Conservation (phyloP, 2,329 filamentous ascomycete species). For the Leptosphaerulina australis region DNA sequence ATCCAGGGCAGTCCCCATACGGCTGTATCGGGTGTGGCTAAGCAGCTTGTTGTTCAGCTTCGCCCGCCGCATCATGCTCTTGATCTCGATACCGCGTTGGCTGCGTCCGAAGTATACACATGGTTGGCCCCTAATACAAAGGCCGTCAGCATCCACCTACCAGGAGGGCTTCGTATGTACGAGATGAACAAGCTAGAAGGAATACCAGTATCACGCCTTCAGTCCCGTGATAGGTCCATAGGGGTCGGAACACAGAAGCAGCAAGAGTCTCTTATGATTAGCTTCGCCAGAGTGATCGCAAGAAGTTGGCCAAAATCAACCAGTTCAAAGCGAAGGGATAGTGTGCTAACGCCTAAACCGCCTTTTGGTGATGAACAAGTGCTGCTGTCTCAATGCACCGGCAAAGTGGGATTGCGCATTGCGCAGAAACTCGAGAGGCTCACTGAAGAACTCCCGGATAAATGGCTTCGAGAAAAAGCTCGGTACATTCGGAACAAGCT, state of each 20-base stretch:
- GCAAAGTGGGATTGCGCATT: constrained; percentile 40
- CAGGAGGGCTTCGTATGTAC: constrained; percentile 26
- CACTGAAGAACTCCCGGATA: constrained; percentile 31
- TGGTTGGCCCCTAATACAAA: constrained; percentile 29
- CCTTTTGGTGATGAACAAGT: constrained; percentile 19
- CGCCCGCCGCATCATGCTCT: constrained; percentile 33
- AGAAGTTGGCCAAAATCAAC: constrained; percentile 24
- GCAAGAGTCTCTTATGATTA: constrained; percentile 32
- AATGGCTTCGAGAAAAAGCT: constrained; percentile 28
- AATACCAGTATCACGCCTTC: constrained; percentile 26
- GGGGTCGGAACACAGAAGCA: constrained; percentile 6
- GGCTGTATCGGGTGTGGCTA: too few relatives aligned
- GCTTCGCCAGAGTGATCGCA: constrained; percentile 39
- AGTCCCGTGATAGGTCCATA: constrained; percentile 7
- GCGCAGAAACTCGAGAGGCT: constrained; percentile 35
- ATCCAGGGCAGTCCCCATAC: neutral
- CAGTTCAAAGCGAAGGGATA: constrained; percentile 1
- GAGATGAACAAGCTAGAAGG: constrained; percentile 38
- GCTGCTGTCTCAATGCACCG: constrained; percentile 29
- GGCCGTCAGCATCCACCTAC: constrained; percentile 16
- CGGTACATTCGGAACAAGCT: constrained; percentile 14
- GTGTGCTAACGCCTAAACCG: constrained; percentile 24
- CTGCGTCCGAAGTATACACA: constrained; percentile 31
- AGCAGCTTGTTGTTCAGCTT: constrained; percentile 33
- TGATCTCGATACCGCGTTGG: constrained; percentile 24